These are phyloP conservation scores for Chimonanthus salicifolius DNA, from an alignment of 164 flowering plant species.

Conservation along the genomic window DNA sequence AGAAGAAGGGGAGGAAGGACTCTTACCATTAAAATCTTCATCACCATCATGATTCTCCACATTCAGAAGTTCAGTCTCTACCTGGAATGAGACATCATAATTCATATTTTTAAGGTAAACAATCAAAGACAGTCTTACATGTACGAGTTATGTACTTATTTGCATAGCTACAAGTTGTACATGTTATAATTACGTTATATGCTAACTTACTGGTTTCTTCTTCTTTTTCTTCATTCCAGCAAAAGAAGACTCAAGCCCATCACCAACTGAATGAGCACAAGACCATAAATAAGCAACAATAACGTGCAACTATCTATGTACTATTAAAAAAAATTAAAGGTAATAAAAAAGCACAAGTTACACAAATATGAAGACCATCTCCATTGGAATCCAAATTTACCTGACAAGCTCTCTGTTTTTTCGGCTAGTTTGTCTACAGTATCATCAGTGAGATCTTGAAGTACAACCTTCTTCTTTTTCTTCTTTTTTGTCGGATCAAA, in stretches of 20 bases:
- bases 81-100: constrained; percentile 29
- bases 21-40: constrained; percentile 66
- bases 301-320: neutral
- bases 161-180: neutral
- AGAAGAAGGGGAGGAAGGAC: neutral
- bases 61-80: constrained; percentile 44
- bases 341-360: too few species aligned
- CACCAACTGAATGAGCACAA: constrained; percentile 52
- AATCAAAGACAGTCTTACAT: neutral
- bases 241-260: constrained; percentile 61
- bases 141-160: neutral
- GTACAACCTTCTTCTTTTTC: constrained; percentile 43
- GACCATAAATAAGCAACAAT: neutral
- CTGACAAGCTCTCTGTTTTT: constrained; percentile 62
- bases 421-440: constrained; percentile 56
- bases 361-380: neutral
- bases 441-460: constrained; percentile 66
- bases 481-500: constrained; percentile 45
- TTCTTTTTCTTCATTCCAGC: constrained; percentile 89
- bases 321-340: neutral
- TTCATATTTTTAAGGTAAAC: neutral
- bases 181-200: neutral
- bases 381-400: constrained; percentile 20
- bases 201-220: constrained; percentile 70
- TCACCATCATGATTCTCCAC: constrained; percentile 53